Evolutionary conservation across 257 asterid genomes (phyloP), one percentile per base, ranked within the genome.

Genomic region (Scutellaria barbata): DNA sequence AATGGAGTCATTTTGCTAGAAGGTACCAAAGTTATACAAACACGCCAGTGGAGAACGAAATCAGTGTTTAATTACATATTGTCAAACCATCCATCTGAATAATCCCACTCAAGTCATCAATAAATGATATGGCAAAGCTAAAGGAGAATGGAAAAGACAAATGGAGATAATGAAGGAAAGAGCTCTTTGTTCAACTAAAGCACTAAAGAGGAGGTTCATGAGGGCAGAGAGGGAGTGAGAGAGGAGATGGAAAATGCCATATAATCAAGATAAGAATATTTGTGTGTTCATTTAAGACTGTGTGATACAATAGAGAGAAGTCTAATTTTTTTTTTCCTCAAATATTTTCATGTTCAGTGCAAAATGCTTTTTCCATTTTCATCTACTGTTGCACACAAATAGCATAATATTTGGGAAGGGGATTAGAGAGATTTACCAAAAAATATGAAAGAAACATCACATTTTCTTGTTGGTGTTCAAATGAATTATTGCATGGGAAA

Each of bases 391-490:
- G 12, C 10, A 10, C 43, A 52, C 22, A 53, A 52, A 51, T 1
- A 12, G 20, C 53, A 63, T 20, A 20, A 3, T 20, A 11, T 6
- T 30, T 57, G 39, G 20, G n/a, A n/a, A 63, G 8, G 52, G 8
- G 20, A 7, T 43, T 12, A 8, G 20, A 33, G 39, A 43, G 53
- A 90, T 95, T 90, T 77, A 43, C 35, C 35, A 0, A 30, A 30
- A 30, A 59, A 39, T 3, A 11, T 5, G 40, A 48, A 50, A 33
- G 35, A 64, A 64, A 64, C 10, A 45, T 13, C 69, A 47, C 52
- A 47, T 30, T 30, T 48, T 20, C 4, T 18, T 2, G 35, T 2
- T 30, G 35, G 35, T 30, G 35, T 30, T 30, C 35, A 30, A 30
- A 30, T 30, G 35, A 30, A 4, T 30, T 30, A 30, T 30, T 30